Conservation (phyloP, 352 stramenopile species). For the Poterioochromonas sp. region DNA sequence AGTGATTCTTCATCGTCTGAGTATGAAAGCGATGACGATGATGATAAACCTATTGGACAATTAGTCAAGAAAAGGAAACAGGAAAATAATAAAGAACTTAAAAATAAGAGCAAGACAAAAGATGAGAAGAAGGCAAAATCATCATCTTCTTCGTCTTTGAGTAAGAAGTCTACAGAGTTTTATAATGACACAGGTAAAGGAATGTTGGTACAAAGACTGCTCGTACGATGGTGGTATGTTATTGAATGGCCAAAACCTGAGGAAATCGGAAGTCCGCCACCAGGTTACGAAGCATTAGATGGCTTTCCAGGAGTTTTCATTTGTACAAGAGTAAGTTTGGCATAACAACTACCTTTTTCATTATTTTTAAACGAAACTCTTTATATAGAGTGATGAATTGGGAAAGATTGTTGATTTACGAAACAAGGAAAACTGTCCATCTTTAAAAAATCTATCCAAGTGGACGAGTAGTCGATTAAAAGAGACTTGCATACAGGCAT, state of each 20-base stretch:
- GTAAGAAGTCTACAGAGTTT: neutral
- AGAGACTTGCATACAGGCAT: neutral
- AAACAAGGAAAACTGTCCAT: conserved; percentile 5
- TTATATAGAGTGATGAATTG: conserved; percentile 2
- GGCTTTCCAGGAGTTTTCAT: conserved; percentile 24
- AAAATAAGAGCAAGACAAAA: too few species aligned
- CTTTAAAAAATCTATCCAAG: neutral
- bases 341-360: neutral
- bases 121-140: neutral
- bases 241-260: conserved; percentile 13
- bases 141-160: neutral
- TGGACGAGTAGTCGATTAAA: neutral
- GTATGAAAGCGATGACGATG: too few species aligned
- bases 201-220: conserved; percentile 2
- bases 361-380: neutral
- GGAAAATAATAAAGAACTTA: too few species aligned
- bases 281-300: conserved; percentile 21
- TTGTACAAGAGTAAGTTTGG: conserved; percentile 22
- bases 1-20: neutral
- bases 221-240: conserved; percentile 24
- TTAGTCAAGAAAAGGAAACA: too few species aligned
- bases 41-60: too few species aligned
- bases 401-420: neutral
- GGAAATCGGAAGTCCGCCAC: neutral
- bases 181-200: conserved; percentile 11